Conservation (phyloP, 805 yeast genomes). For the Zygotorulaspora danielsina region DNA sequence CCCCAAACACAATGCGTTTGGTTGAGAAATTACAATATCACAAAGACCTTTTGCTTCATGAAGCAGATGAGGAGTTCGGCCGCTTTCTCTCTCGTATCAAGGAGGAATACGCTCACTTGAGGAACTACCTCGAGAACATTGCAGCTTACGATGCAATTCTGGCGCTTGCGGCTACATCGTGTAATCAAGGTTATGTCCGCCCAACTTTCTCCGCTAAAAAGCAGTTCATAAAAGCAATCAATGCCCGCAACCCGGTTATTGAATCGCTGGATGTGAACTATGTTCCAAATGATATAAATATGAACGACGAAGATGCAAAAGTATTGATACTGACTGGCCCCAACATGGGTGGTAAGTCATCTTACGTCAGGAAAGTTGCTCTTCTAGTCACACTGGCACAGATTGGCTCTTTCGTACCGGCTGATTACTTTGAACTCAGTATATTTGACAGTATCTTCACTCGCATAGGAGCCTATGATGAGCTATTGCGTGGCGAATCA, state of each 20-base stretch:
- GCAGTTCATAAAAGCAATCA: conserved; percentile 46
- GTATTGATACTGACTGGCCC: conserved; percentile 61
- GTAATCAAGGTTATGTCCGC: conserved; percentile 42
- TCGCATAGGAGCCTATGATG: conserved; percentile 81
- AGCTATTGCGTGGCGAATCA: conserved; percentile 67
- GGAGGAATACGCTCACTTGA: conserved; percentile 37
- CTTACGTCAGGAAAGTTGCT: conserved; percentile 51
- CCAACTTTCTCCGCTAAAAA: conserved; percentile 48
- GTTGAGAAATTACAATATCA: conserved; percentile 56
- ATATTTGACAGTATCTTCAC: conserved; percentile 57
- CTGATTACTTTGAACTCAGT: conserved; percentile 52
- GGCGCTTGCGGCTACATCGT: conserved; percentile 60
- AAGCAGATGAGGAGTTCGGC: conserved; percentile 28
- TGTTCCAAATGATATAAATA: conserved; percentile 62
- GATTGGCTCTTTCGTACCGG: conserved; percentile 51
- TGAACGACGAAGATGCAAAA: conserved; percentile 46
- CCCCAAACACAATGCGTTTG: conserved; percentile 53
- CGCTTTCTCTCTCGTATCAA: conserved; percentile 39
- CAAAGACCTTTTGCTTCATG: conserved; percentile 43
- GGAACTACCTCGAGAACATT: conserved; percentile 44
- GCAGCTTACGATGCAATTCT: conserved; percentile 62
- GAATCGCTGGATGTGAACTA: conserved; percentile 47
- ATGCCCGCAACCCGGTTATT: conserved; percentile 65
- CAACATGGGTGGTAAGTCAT: conserved; percentile 62
- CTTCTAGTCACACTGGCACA: conserved; percentile 50